These are phyloP conservation scores for Wickerhamia fluorescens DNA, from an alignment of 805 yeast species.

Conservation along the genomic window DNA sequence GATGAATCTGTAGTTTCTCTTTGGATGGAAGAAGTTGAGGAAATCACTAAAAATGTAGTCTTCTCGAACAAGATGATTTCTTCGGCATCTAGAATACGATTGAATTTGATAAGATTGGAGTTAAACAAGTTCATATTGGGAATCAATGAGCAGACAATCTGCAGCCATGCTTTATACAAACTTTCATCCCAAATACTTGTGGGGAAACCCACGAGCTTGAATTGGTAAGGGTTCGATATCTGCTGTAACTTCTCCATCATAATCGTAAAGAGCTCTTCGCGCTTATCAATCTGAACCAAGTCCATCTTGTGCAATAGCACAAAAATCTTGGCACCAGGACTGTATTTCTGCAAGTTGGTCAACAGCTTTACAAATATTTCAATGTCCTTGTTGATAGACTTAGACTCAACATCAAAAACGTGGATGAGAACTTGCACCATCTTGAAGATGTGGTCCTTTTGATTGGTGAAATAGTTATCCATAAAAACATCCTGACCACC, in stretches of 20 bases:
- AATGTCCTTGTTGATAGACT: constrained; percentile 86
- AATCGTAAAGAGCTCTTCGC: constrained; percentile 74
- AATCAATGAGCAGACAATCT: constrained; percentile 87
- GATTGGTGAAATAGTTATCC: constrained; percentile 87
- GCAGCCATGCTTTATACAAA: constrained; percentile 94
- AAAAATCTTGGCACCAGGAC: constrained; percentile 89
- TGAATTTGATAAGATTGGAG: constrained; percentile 64
- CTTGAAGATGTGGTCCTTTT: constrained; percentile 85
- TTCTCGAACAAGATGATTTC: constrained; percentile 90
- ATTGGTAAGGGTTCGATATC: constrained; percentile 59
- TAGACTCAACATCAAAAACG: constrained; percentile 93
- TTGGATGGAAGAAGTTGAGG: constrained; percentile 45
- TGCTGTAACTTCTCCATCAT: constrained; percentile 79
- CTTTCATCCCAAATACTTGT: constrained; percentile 98
- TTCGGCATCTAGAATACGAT: constrained; percentile 69
- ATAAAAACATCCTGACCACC: constrained; percentile 97
- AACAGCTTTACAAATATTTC: constrained; percentile 84
- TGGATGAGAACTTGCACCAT: constrained; percentile 94
- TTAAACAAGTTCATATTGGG: constrained; percentile 85
- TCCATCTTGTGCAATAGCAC: constrained; percentile 95
- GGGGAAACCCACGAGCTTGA: constrained; percentile 76
- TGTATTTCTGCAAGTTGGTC: constrained; percentile 70
- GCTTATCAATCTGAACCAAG: constrained; percentile 76
- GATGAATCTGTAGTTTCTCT: constrained; percentile 10
- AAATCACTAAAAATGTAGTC: constrained; percentile 81